Evolutionary conservation across 495 filamentous ascomycete species (phyloP), one percentile per base, ranked within the genome.

Genomic region (Penicillium steckii): DNA sequence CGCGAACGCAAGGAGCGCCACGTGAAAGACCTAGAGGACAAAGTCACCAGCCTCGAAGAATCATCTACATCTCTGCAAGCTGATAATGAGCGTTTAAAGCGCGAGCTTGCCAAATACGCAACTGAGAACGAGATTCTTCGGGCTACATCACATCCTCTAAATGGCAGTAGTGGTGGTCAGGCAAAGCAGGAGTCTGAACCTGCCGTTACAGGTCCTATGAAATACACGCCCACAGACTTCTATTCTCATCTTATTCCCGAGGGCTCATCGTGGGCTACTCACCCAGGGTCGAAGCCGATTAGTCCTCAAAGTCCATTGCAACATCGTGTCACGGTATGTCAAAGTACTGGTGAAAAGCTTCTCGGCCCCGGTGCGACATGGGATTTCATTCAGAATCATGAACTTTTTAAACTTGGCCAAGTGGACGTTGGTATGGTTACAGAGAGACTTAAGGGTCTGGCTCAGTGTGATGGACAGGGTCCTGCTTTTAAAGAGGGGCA

Each of bases 1-100:
- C 90, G 94, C 50, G 94, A 98, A 67, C 88, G 94, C 56, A 98
- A 97, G 71, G 94, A 97, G 66, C 84, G 86, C 37, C 92, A 95
- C 60, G 90, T 97, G 43, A 89, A 89, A 66, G 90, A 96, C 48
- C 86, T 97, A 25, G 93, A 97, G 71, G 79, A 83, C 44, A 94
- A 95, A 62, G 85, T 97, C 30, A 85, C 81, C 48, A 80, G 77
- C 46, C 79, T 95, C 19, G 86, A 91, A 67, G 75, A 80, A 54
- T 70, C 72, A 51, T 80, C 78, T 8, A 68, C 65, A 13, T 70
- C 69, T 18, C 64, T 88, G 0, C 71, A 77, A 52, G 79, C 82
- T 25, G 90, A 95, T 63, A 95, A 95, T 63, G 89, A 92, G 69
- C 88, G 87, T 15, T 75, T 96, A 6, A 89, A 86, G 75, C 86